These are phyloP conservation scores for Leptomonas pyrrhocoris DNA, from an alignment of 208 protist genomes.

Conservation along the genomic window DNA sequence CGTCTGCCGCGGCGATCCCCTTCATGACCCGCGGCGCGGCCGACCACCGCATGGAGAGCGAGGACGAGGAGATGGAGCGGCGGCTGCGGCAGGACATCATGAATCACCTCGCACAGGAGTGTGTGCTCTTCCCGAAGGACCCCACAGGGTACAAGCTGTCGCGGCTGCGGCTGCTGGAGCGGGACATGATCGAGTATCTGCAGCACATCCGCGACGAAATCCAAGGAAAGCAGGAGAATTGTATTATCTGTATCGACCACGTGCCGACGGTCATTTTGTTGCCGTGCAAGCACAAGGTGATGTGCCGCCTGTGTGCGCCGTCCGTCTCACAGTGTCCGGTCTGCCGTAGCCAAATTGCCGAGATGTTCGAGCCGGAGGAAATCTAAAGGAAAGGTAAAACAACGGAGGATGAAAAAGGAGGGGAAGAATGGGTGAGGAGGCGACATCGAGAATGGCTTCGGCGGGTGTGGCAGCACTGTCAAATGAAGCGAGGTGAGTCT, in stretches of 20 bases:
- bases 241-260: slow-evolving; percentile 84
- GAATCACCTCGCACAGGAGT: slow-evolving; percentile 58
- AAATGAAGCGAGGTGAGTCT: too few relatives aligned
- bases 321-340: slow-evolving; percentile 61
- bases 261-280: slow-evolving; percentile 81
- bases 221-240: slow-evolving; percentile 73
- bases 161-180: slow-evolving; percentile 68
- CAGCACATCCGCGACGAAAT: slow-evolving; percentile 78
- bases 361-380: slow-evolving; percentile 88
- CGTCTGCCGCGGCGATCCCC: slow-evolving; percentile 11
- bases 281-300: slow-evolving; percentile 86
- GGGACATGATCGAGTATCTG: slow-evolving; percentile 88
- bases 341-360: slow-evolving; percentile 69
- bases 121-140: slow-evolving; percentile 68
- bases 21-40: slow-evolving; percentile 24
- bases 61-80: slow-evolving; percentile 56
- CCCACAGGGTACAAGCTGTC: slow-evolving; percentile 63
- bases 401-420: too few relatives aligned
- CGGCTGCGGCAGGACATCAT: slow-evolving; percentile 72
- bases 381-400: slow-evolving; percentile 42
- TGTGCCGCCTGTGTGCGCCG: slow-evolving; percentile 77
- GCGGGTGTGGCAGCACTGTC: too few relatives aligned
- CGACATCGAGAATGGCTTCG: neutral
- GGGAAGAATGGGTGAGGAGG: too few relatives aligned
- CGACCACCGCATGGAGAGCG: slow-evolving; percentile 36